Percentiles rank a stretch among this genome's conserved stretches.
phyloP scores from a whole-genome alignment of 192 early-diverging fungal genomes.

The Gaertneriomyces sp. region DNA sequence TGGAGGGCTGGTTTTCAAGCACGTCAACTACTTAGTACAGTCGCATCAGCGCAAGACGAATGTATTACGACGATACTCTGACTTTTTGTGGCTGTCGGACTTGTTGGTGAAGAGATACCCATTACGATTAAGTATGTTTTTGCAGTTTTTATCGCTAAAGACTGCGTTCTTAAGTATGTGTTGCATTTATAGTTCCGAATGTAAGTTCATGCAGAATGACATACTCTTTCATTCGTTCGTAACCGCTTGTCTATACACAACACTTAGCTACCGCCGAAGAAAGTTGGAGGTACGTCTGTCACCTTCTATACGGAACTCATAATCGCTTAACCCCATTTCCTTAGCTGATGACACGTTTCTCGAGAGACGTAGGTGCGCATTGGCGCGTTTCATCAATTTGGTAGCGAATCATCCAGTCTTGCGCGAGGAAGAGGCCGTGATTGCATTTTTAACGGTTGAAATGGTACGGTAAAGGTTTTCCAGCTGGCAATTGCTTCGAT shows the following conservation, averaged over 20 bases:
- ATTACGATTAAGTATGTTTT: constrained; percentile 55
- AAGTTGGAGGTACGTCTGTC: constrained; percentile 64
- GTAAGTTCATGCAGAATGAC: constrained; percentile 21
- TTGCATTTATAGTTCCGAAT: constrained; percentile 22
- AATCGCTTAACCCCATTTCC: constrained; percentile 2
- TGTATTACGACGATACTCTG: constrained; percentile 83
- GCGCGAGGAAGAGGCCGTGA: constrained; percentile 56
- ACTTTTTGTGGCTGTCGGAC: constrained; percentile 87
- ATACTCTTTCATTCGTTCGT: not conserved
- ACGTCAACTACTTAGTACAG: constrained; percentile 82
- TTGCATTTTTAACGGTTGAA: constrained; percentile 66
- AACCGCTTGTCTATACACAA: not conserved
- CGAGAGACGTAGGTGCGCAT: constrained; percentile 64
- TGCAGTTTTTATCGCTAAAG: not conserved
- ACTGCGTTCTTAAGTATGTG: too few relatives aligned
- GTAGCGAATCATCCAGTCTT: constrained; percentile 72
- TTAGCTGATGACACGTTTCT: constrained; percentile 66
- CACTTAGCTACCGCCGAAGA: constrained; percentile 81
- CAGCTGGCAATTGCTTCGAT: not conserved
- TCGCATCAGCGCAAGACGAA: constrained; percentile 51
- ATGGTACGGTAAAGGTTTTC: constrained; percentile 35
- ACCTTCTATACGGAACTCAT: not conserved
- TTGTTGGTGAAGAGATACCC: constrained; percentile 75
- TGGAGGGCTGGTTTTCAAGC: constrained; percentile 71
- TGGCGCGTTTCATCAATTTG: constrained; percentile 71